Conservation (phyloP, 1,284 basidiomycete genomes). For the Apiotrichum brassicae region DNA sequence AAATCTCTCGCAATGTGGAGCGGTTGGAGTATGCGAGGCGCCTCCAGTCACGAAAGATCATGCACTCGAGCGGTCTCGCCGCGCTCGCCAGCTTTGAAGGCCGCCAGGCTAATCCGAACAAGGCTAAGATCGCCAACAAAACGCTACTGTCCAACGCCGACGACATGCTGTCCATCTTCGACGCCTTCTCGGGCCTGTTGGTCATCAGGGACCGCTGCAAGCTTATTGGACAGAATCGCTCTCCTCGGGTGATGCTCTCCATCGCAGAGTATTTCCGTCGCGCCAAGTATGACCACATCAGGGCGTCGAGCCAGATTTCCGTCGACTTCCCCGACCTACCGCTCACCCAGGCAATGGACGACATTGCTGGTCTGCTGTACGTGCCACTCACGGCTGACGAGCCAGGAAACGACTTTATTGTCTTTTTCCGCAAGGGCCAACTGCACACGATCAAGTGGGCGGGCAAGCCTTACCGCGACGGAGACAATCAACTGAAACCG, state of each 20-base stretch:
- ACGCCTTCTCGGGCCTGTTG: slow-evolving; percentile 76
- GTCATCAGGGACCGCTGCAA: slow-evolving; percentile 82
- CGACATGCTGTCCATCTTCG: slow-evolving; percentile 72
- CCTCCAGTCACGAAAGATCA: slow-evolving; percentile 67
- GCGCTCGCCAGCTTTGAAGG: slow-evolving; percentile 35
- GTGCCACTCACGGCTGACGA: slow-evolving; percentile 60
- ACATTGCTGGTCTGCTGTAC: slow-evolving; percentile 71
- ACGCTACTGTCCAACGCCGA: slow-evolving; percentile 79
- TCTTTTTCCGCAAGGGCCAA: slow-evolving; percentile 73
- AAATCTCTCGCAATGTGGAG: slow-evolving; percentile 77
- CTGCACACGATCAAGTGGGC: slow-evolving; percentile 69
- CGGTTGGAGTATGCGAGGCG: slow-evolving; percentile 72
- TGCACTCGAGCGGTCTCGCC: neutral
- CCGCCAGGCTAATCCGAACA: slow-evolving; percentile 28
- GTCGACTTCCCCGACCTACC: slow-evolving; percentile 70
- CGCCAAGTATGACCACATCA: slow-evolving; percentile 61
- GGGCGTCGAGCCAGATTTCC: slow-evolving; percentile 60
- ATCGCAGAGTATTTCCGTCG: slow-evolving; percentile 78
- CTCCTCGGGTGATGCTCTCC: slow-evolving; percentile 76
- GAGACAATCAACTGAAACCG: slow-evolving; percentile 31
- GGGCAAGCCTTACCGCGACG: slow-evolving; percentile 62
- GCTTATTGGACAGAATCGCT: slow-evolving; percentile 59
- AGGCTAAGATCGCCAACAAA: too few relatives aligned
- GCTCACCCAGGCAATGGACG: slow-evolving; percentile 60
- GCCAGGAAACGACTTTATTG: slow-evolving; percentile 67